These are phyloP conservation scores for Xylaria sp. DNA, from an alignment of 2,329 filamentous ascomycete species.

Conservation along the genomic window DNA sequence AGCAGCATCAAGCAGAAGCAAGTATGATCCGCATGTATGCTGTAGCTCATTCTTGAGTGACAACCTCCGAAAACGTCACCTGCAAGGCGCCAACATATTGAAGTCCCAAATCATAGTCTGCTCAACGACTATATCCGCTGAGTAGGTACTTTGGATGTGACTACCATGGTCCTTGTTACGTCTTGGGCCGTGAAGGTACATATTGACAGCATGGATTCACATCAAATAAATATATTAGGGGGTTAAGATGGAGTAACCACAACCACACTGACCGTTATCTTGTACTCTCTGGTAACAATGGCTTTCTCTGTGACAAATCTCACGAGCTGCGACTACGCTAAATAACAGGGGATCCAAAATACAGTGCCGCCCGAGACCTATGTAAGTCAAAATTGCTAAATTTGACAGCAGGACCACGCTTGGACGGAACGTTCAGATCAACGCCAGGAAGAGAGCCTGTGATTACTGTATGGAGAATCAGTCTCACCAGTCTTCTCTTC, in stretches of 20 bases:
- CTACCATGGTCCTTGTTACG: background rate
- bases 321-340: conserved; percentile 36
- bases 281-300: conserved; percentile 29
- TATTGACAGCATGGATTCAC: background rate
- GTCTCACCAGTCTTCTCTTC: conserved; percentile 11
- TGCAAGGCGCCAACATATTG: conserved; percentile 40
- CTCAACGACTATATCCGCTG: background rate
- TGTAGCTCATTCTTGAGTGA: conserved; percentile 38
- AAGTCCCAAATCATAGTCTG: background rate
- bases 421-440: conserved; percentile 22
- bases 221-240: conserved; percentile 11
- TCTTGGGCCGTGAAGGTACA: conserved; percentile 7
- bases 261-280: conserved; percentile 26
- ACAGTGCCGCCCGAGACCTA: conserved; percentile 34
- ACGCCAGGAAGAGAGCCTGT: conserved; percentile 33
- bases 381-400: conserved; percentile 40
- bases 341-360: conserved; percentile 23
- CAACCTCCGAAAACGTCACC: conserved; percentile 42
- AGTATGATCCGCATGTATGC: conserved; percentile 57
- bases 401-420: conserved; percentile 38
- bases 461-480: conserved; percentile 45
- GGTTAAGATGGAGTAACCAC: conserved; percentile 17
- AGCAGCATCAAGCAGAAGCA: conserved; percentile 51
- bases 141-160: background rate
- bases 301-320: conserved; percentile 35